Base-by-base conservation (phyloP, 1,139 yeast species). In the Sugiyamaella grinbergsii region DNA sequence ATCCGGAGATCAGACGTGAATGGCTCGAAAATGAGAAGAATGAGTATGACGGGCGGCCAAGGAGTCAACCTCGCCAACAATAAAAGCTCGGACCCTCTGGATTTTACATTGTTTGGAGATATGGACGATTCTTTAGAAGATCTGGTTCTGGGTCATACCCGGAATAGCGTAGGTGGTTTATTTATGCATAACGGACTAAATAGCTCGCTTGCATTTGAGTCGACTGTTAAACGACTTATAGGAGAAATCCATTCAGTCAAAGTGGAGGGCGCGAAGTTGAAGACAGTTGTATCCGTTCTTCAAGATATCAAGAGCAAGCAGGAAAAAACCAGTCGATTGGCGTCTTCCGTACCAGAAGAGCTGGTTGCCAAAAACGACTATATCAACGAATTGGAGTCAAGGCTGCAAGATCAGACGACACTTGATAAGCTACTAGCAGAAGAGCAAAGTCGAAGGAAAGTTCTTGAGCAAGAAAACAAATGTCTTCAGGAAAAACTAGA, bases 61-160 rank as follows among this genome's bases (percentile, higher is more conserved):
- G 50, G 42, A 3, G 19, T 16, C 13, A 13, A 18, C 5, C 31
- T 18, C 6, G 2, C 11, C 6, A 19, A 36, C 22, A 28, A 18
- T 19, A 42, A 37, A 31, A 49, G 16, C 36, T 37, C 45, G 6
- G 42, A 33, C 13, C 62, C 83, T 1, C 78, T 86, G 60, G 95
- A 85, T 62, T 82, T 81, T 19, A 85, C 94, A 1, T 76, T 89
- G 61, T 89, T 87, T 69, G 91, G 95, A 37, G 95, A 86, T 62
- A 79, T 85, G 24, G 78, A 78, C 58, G 78, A 84, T 6, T 69
- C 79, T 38, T 62, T 84, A 34, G 91, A 85, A 58, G 86, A 82
- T 52, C 71, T 76, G 42, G 71, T 84, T 7, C 66, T 82, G 50
- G 84, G 85, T 2, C 72, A 80, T 29, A 76, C 79, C 50, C 75